These are phyloP conservation scores for Udeniomyces megalosporus DNA, from an alignment of 768 basidiomycete genomes.

Conservation along the genomic window DNA sequence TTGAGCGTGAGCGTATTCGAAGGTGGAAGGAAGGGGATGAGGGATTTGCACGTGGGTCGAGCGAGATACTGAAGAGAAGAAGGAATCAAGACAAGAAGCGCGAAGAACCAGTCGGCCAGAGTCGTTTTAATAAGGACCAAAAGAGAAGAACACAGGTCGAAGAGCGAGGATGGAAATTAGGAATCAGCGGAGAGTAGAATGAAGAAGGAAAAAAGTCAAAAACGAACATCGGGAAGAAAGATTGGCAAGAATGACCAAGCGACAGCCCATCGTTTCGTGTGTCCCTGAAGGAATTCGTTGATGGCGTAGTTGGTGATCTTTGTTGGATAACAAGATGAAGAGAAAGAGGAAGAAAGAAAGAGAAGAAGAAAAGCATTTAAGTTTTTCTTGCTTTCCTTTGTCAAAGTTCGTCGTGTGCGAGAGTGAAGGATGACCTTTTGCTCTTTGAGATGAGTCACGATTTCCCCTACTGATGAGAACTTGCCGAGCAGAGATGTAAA, in stretches of 20 bases:
- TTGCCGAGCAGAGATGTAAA: conserved; percentile 89
- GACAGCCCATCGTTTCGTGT: conserved; percentile 80
- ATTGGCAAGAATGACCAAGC: conserved; percentile 60
- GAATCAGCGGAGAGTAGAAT: not conserved
- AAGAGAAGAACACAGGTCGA: too few species aligned
- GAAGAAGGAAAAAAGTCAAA: not conserved
- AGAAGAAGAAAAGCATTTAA: too few species aligned
- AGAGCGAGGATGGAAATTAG: conserved; percentile 10
- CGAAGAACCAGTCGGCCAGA: not conserved
- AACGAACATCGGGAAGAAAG: conserved; percentile 62
- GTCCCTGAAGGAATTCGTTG: conserved; percentile 66
- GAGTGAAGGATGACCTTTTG: conserved; percentile 30
- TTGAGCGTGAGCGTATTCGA: conserved; percentile 27
- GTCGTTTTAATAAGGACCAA: not conserved
- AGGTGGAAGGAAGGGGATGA: conserved; percentile 29
- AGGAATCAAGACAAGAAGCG: conserved; percentile 21
- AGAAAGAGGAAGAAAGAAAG: not conserved
- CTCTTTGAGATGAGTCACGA: conserved; percentile 43
- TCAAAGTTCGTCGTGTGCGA: conserved; percentile 17
- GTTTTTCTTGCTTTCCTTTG: too few species aligned
- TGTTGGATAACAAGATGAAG: too few species aligned
- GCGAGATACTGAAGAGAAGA: conserved; percentile 30
- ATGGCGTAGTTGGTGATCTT: conserved; percentile 79
- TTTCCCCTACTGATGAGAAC: conserved; percentile 47
- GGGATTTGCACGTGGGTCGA: conserved; percentile 42